Evolutionary conservation across 2,329 filamentous ascomycete species (phyloP), one percentile per base, ranked within the genome.

Genomic region (Aureobasidium subglaciale): DNA sequence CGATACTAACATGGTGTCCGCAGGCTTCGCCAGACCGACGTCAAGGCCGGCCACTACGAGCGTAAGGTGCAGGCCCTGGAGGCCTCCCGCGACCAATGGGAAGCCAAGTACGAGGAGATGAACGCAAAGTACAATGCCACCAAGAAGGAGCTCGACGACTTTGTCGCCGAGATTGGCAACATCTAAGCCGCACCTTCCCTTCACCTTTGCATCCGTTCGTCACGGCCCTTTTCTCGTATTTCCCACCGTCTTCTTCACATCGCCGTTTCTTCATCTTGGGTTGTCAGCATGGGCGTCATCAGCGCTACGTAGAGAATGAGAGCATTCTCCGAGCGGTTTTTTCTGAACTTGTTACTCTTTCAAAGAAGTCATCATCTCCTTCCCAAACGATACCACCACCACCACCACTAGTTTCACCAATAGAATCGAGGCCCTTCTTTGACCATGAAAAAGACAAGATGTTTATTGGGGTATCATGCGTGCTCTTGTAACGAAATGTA

Each of bases 31-130:
- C 91, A 96, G 79, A 96, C 93, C 77, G 93, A 99, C 73, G 90
- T 97, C 78, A 97, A 97, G 82, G 91, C 92, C 69, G 93, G 92
- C 68, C 92, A 99, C 80, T 97, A 92, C 76, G 93, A 99, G 80
- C 93, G 93, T 77, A 97, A 97, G 82, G 93, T 97, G 65, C 90
- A 96, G 76, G 92, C 93, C 67, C 85, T 96, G 69, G 93, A 99
- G 78, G 80, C 83, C 69, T 84, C 91, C 72, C 87, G 89, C 68
- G 90, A 96, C 75, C 84, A 91, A 75, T 96, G 91, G 91, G 93
- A 97, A 80, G 72, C 81, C 75, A 97, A 99, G 81, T 97, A 95
- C 78, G 93, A 97, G 78, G 92, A 97, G 74, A 95, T 96, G 87
- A 75, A 86, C 66, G 87, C 91, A 84, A 95, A 96, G 78, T 87